These are phyloP conservation scores for Fusarium incarnatum DNA, from an alignment of 2,329 filamentous ascomycete species.

Conservation along the genomic window DNA sequence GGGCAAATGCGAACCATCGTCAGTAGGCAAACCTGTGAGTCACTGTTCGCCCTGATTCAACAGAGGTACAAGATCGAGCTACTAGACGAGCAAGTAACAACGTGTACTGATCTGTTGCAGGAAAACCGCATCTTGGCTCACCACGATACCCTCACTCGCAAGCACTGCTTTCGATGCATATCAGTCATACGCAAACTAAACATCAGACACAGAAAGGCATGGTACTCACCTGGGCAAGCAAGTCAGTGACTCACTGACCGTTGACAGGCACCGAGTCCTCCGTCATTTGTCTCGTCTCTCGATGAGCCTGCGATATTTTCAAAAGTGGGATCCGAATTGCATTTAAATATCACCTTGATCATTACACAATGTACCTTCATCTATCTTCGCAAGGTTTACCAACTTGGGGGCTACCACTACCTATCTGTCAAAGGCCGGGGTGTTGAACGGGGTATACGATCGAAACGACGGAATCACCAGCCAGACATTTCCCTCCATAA, in stretches of 20 bases:
- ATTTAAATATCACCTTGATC: constrained; percentile 40
- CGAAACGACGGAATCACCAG: not conserved
- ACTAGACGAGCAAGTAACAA: not conserved
- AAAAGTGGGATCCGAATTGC: constrained; percentile 7
- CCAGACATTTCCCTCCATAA: constrained; percentile 22
- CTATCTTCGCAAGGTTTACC: constrained; percentile 28
- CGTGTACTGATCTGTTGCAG: constrained; percentile 16
- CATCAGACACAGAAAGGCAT: not conserved
- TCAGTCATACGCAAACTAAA: constrained; percentile 37
- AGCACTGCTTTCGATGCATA: constrained; percentile 21
- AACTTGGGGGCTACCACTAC: not conserved
- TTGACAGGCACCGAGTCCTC: constrained; percentile 7
- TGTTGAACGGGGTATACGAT: not conserved
- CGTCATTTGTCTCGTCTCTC: constrained; percentile 8
- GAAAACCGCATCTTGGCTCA: not conserved
- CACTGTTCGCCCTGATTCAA: not conserved
- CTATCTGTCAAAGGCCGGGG: not conserved
- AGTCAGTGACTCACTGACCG: constrained; percentile 1
- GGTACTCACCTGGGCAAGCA: constrained; percentile 17
- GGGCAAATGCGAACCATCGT: not conserved
- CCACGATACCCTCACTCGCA: not conserved
- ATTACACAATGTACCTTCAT: constrained; percentile 30
- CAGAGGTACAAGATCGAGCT: constrained; percentile 11
- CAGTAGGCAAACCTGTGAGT: not conserved
- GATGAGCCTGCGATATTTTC: not conserved